Conservation (phyloP, 2,329 filamentous ascomycete species). For the Ceratocystiopsis sp. region DNA sequence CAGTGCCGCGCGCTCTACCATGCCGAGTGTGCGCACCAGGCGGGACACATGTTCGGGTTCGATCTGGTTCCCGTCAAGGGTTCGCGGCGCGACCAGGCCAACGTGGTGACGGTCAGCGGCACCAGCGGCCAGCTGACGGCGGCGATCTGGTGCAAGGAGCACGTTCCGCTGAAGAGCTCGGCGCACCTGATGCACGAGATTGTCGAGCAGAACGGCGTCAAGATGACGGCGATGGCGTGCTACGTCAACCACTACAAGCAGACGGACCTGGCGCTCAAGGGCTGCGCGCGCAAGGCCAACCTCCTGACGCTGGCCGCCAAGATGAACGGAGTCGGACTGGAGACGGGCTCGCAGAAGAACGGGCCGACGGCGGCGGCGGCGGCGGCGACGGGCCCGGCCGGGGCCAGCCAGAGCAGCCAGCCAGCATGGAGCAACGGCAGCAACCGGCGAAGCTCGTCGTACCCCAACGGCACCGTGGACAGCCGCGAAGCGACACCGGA, state of each 20-base stretch:
- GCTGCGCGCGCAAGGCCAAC: conserved; percentile 84
- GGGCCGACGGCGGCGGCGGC: conserved; percentile 14
- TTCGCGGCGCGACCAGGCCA: conserved; percentile 65
- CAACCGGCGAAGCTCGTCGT: neutral
- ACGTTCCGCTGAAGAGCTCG: conserved; percentile 52
- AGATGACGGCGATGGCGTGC: conserved; percentile 64
- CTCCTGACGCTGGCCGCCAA: conserved; percentile 51
- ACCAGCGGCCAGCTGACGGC: conserved; percentile 77
- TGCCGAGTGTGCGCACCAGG: conserved; percentile 76
- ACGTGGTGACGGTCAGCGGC: conserved; percentile 61
- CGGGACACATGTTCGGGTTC: conserved; percentile 72
- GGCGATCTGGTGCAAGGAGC: conserved; percentile 81
- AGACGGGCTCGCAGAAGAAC: conserved; percentile 7
- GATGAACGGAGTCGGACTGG: conserved; percentile 10
- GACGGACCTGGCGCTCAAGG: conserved; percentile 76
- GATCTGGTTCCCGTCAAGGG: conserved; percentile 82
- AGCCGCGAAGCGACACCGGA: conserved; percentile 11
- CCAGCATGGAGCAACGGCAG: conserved; percentile 2
- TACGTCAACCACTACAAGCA: conserved; percentile 88
- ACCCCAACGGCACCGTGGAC: conserved; percentile 5
- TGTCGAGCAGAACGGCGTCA: conserved; percentile 53
- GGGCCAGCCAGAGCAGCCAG: neutral
- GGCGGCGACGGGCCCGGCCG: neutral
- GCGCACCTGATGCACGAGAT: conserved; percentile 67
- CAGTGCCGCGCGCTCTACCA: conserved; percentile 59